Base-by-base conservation (phyloP, 495 filamentous ascomycete species). In the Penicillium waksmanii region DNA sequence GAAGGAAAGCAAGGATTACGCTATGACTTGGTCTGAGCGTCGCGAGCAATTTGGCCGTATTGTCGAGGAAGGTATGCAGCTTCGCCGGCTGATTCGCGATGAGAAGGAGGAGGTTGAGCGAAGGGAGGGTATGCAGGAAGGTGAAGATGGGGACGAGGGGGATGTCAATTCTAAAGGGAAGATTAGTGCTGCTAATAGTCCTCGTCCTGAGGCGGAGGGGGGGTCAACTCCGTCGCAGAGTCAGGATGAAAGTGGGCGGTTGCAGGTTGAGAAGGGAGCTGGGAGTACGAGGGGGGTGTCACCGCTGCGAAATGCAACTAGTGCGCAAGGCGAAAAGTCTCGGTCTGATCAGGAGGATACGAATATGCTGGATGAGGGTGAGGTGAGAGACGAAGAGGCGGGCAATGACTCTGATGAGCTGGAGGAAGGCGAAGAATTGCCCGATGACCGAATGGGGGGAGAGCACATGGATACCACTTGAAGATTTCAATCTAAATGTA, bases 61-160 rank as follows among this genome's bases (percentile, higher is more conserved):
- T 68, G 90, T 97, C 57, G 92, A 93, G 40, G 93, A 98, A 78
- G 90, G 92, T 5, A 90, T 89, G 86, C 82, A 91, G 60, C 81
- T 98, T 64, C 81, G 93, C 50, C 84, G 88, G 34, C 76, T 96
- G 65, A 98, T 98, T 63, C 85, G 91, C 43, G 93, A 97, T 73
- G 93, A 97, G 79, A 97, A 97, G 73, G 95, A 98, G 71, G 95
- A 97, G 75, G 80, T 80, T 9, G 86, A 88, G 68, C 72, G 85
- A 44, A 79, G 83, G 56, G 84, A 97, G 70, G 94, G 94, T 31
- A 96, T 95, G 85, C 83, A 85, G 55, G 84, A 84, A 51, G 82
- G 77, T 66, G 90, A 89, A 61, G 91, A 91, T 48, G 89, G 83
- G 0, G 89, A 89, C 46, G 89, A 91, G 48, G 89, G 84, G 43